Base-by-base conservation (phyloP, 2,329 filamentous ascomycete genomes). In the Ophiostoma piceae region DNA sequence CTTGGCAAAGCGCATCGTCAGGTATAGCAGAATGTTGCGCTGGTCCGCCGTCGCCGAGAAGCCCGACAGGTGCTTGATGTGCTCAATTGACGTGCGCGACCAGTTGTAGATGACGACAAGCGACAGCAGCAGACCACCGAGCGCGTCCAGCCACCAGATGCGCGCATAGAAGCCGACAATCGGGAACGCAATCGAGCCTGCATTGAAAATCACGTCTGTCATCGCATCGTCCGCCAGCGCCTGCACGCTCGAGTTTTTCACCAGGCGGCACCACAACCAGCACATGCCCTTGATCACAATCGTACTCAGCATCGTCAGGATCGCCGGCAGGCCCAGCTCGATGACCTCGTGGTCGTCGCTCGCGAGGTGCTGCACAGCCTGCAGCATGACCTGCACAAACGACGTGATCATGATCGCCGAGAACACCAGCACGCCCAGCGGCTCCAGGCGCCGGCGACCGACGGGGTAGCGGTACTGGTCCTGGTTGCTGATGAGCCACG, bases 1-100 rank as follows among this genome's bases (percentile, higher is more conserved):
- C 74, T 91, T 92, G 65, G 93, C 93, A 77, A 97, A 97, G 26
- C 94, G 90, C 91, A 97, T 96, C 1, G 93, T 95, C 74, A 96
- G 85, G 79, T 97, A 97, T 0, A 97, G 84, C 29, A 97, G 7
- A 66, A 96, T 87, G 76, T 95, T 96, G 39, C 93, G 86, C 80
- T 95, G 90, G 74, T 94, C 91, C 0, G 91, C 89, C 1, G 88
- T 88, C 5, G 92, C 91, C 0, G 90, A 90, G 74, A 91, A 91
- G 22, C 92, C 92, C 0, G 90, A 91, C 39, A 95, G 81, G 75
- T 94, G 92, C 76, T 90, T 88, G 76, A 95, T 92, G 76, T 96
- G 92, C 73, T 90, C 87, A 60, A 86, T 83, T 0, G 90, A 90
- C 0, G 91, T 94, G 67, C 84, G 80, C 32, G 86, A 88, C 92